phyloP scores from a whole-genome alignment of 305 asterid genomes.

The Lippia alba region DNA sequence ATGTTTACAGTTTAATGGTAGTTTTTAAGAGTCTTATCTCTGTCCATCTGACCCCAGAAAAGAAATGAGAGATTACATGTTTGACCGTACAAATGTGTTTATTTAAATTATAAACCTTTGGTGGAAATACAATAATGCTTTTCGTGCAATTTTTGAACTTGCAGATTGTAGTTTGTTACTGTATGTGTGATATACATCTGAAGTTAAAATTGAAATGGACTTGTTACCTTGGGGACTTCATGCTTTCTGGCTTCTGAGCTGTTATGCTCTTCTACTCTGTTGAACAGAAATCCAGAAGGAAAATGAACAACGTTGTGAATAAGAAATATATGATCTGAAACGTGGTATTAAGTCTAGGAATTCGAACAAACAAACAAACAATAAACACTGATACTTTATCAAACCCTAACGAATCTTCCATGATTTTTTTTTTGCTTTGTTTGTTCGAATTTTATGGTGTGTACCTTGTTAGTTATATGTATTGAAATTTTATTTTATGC shows the following conservation, averaged over 20 bases:
- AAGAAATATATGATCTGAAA: conserved; percentile 87
- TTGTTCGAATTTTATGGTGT: too few relatives aligned
- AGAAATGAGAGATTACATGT: background rate
- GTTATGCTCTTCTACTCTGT: conserved; percentile 10
- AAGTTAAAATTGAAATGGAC: background rate
- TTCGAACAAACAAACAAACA: too few relatives aligned
- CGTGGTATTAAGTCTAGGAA: conserved; percentile 74
- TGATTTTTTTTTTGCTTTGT: too few relatives aligned
- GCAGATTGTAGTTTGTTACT: conserved; percentile 1
- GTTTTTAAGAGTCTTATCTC: background rate
- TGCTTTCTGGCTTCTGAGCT: conserved; percentile 19
- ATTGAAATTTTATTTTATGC: too few relatives aligned
- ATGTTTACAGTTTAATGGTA: conserved; percentile 4
- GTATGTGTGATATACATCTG: conserved; percentile 14
- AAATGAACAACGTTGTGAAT: conserved; percentile 87
- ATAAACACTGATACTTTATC: too few relatives aligned
- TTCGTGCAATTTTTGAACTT: conserved; percentile 12
- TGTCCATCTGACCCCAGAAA: background rate
- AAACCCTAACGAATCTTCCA: too few relatives aligned
- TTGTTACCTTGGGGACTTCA: background rate
- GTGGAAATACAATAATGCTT: conserved; percentile 8
- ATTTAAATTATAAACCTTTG: background rate
- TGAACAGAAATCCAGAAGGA: conserved; percentile 79
- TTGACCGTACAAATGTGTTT: background rate
- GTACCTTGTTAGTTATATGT: too few relatives aligned